Evolutionary conservation across 1,284 basidiomycete species (phyloP).

Genomic region (Cutaneotrichosporon sp.): DNA sequence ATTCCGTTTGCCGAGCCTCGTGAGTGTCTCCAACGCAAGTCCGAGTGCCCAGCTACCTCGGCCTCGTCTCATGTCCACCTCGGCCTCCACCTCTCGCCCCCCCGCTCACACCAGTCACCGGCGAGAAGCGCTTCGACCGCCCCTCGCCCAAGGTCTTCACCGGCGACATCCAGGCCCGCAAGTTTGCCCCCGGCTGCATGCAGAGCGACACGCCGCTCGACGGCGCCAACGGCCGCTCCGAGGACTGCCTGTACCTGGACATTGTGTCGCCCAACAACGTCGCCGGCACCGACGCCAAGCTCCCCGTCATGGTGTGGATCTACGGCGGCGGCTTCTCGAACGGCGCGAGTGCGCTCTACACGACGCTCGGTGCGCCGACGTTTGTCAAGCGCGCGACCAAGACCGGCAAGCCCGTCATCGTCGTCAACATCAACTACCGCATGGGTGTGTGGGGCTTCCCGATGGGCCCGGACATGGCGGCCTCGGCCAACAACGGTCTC

Average conservation of each 20-base stretch:
- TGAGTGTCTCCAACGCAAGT: constrained; percentile 8
- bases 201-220: constrained; percentile 32
- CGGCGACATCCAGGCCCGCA: constrained; percentile 33
- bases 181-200: constrained; percentile 37
- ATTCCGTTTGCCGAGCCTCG: constrained; percentile 20
- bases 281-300: constrained; percentile 20
- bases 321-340: constrained; percentile 47
- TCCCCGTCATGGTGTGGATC: constrained; percentile 49
- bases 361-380: constrained; percentile 21
- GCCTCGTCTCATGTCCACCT: no score
- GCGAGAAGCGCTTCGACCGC: constrained; percentile 51
- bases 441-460: constrained; percentile 55
- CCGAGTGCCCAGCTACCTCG: no score
- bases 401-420: constrained; percentile 43
- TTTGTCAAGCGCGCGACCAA: constrained; percentile 21
- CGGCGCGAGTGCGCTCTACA: constrained; percentile 31
- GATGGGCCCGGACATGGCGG: constrained; percentile 40
- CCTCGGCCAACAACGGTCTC: constrained; percentile 50
- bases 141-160: constrained; percentile 33
- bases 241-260: constrained; percentile 55
- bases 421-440: constrained; percentile 56
- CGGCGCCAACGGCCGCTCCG: constrained; percentile 27
- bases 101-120: constrained; percentile 9
- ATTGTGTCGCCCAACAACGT: constrained; percentile 39
- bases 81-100: no score